Base-by-base conservation (phyloP, 306 rosid species). In the Trifolium subterraneum region DNA sequence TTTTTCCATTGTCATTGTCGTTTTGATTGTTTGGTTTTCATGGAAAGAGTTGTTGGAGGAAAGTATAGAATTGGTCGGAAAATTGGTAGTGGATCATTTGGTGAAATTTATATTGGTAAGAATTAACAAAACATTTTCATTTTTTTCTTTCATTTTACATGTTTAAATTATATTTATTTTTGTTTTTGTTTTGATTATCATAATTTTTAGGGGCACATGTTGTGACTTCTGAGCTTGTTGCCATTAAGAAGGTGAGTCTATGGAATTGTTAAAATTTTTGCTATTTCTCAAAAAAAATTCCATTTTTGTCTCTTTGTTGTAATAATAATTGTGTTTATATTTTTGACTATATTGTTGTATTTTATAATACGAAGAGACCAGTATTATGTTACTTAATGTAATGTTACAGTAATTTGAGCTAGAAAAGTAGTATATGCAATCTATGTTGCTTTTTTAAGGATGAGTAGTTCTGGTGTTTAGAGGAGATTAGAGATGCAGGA, bases 21-120 rank as follows among this genome's bases (percentile, higher is more conserved):
- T 22, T 78, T 77, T 48, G 4, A 7, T 56, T 19, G 13, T 52
- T 62, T 20, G 8, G 52, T 62, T 72, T 44, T 19, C 10, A 90
- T 90, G 96, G 92, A 87, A 79, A 80, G 85, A 59, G 70, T 90
- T 16, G 18, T 88, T 2, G 90, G 86, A 18, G 88, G 84, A 23
- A 86, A 84, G 81, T 90, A 69, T 72, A 86, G 77, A 70, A 39
- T 90, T 33, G 92, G 96, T 69, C 80, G 84, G 36, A 90, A 86
- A 80, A 87, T 90, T 60, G 96, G 92, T 3, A 82, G 92, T 66
- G 92, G 92, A 42, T 90, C 96, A 15, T 90, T 90, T 12, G 92
- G 96, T 47, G 89, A 87, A 88, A 84, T 87, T 27, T 74, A 75
- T 76, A 84, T 90, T n/a, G 95, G 95, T 89, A 1, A 2, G 44